Percentiles rank a stretch among this genome's conserved stretches.
These are phyloP conservation scores for Trametes cinnabarina DNA, from an alignment of 768 basidiomycete species.

Conservation along the genomic window DNA sequence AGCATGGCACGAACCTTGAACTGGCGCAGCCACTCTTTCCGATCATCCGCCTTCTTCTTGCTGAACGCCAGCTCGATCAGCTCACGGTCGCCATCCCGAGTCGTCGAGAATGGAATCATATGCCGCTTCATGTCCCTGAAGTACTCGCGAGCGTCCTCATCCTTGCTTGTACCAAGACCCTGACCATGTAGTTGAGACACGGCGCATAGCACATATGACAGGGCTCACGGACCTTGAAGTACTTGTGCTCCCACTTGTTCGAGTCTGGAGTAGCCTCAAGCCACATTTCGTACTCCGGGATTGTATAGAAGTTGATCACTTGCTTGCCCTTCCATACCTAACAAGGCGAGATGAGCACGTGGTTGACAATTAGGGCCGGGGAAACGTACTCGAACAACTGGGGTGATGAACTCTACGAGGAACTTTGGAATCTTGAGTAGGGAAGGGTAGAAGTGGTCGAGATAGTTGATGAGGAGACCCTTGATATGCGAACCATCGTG, in stretches of 20 bases:
- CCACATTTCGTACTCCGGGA: conserved; percentile 97
- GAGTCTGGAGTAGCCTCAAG: conserved; percentile 70
- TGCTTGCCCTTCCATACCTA: conserved; percentile 79
- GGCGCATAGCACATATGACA: neutral
- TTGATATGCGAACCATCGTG: conserved; percentile 99
- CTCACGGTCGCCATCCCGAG: conserved; percentile 77
- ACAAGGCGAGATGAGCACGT: neutral
- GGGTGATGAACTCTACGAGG: conserved; percentile 96
- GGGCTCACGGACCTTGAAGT: conserved; percentile 77
- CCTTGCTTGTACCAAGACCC: conserved; percentile 95
- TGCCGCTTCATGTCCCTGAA: conserved; percentile 92
- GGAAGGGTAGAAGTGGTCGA: conserved; percentile 96
- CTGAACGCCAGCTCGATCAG: conserved; percentile 98
- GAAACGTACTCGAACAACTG: conserved; percentile 82
- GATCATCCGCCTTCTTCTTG: conserved; percentile 98
- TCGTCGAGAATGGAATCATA: conserved; percentile 86
- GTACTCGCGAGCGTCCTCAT: conserved; percentile 88
- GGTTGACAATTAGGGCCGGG: neutral
- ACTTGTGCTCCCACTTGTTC: conserved; percentile 88
- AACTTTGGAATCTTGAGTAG: conserved; percentile 88
- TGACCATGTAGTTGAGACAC: conserved; percentile 30
- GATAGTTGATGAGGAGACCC: conserved; percentile 96
- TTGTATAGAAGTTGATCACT: conserved; percentile 88
- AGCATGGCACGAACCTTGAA: conserved; percentile 60
- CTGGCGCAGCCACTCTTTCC: conserved; percentile 96